Percentiles rank a stretch among this genome's conserved stretches.
phyloP scores from a whole-genome alignment of 148 eudicot genomes.

The Rhododendron simsii region DNA sequence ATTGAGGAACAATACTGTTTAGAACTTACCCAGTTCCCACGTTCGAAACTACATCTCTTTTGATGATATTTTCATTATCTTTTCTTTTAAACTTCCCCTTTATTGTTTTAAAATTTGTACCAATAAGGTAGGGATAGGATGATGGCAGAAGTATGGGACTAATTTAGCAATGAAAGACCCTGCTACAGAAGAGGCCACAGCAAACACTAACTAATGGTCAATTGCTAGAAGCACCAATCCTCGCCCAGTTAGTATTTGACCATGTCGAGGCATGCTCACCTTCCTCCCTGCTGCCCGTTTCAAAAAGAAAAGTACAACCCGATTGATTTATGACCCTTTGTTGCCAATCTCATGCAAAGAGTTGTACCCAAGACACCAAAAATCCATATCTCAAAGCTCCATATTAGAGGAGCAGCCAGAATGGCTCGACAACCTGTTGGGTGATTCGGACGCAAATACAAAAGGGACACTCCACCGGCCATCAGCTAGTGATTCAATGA shows the following conservation, averaged over 20 bases:
- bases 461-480: constrained; percentile 29
- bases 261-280: constrained; percentile 65
- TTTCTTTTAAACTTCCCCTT: background rate
- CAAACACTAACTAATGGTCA: background rate
- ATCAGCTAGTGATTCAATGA: constrained; percentile 52
- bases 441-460: constrained; percentile 37
- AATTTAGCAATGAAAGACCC: background rate
- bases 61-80: background rate
- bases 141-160: constrained; percentile 12
- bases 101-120: background rate
- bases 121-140: constrained; percentile 8
- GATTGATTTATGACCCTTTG: constrained; percentile 13
- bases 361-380: constrained; percentile 31
- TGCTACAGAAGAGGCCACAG: background rate
- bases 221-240: background rate
- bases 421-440: constrained; percentile 63
- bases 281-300: constrained; percentile 73
- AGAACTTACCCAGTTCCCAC: background rate
- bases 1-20: background rate
- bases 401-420: constrained; percentile 46
- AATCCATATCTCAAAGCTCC: constrained; percentile 47
- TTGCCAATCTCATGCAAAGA: constrained; percentile 18
- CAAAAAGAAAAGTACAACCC: constrained; percentile 26
- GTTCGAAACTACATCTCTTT: background rate
- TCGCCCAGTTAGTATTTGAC: background rate